Evolutionary conservation across 768 basidiomycete species (phyloP).

Genomic region (Infundibulicybe gibba): DNA sequence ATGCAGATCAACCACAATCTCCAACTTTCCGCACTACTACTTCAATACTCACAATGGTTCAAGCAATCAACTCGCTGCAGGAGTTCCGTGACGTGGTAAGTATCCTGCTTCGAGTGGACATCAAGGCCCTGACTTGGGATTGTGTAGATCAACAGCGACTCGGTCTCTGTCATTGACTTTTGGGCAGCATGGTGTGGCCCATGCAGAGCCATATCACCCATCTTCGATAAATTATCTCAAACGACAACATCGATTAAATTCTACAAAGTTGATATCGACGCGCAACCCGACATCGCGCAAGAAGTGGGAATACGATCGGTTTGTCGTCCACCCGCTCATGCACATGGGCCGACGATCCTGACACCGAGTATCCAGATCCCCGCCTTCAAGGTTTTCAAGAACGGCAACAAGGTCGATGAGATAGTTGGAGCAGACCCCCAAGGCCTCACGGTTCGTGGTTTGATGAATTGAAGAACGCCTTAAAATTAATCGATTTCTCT

Average conservation of each 20-base stretch:
- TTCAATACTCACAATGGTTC: constrained; percentile 31
- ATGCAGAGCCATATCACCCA: constrained; percentile 61
- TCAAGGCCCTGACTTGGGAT: not conserved
- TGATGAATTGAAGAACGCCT: too few relatives aligned
- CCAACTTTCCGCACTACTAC: not conserved
- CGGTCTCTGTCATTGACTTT: constrained; percentile 60
- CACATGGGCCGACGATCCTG: not conserved
- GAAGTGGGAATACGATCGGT: constrained; percentile 65
- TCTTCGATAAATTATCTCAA: constrained; percentile 55
- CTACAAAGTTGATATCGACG: constrained; percentile 76
- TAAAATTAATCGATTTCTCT: too few relatives aligned
- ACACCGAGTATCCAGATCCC: constrained; percentile 28
- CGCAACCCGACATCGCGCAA: constrained; percentile 43
- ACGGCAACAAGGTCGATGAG: constrained; percentile 21
- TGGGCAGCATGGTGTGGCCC: constrained; percentile 80
- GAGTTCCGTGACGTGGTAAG: constrained; percentile 45
- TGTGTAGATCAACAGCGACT: constrained; percentile 43
- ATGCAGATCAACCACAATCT: not conserved
- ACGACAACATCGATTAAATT: constrained; percentile 39
- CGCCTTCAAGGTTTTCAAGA: constrained; percentile 20
- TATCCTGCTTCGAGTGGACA: constrained; percentile 2
- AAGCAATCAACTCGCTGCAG: constrained; percentile 24
- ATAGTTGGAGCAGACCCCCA: constrained; percentile 35
- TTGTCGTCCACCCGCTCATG: constrained; percentile 19
- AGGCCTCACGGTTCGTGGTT: constrained; percentile 21